Percentiles rank a stretch among this genome's conserved stretches.
phyloP scores from a whole-genome alignment of 805 yeast genomes.

The Saccharomyces paradoxus region DNA sequence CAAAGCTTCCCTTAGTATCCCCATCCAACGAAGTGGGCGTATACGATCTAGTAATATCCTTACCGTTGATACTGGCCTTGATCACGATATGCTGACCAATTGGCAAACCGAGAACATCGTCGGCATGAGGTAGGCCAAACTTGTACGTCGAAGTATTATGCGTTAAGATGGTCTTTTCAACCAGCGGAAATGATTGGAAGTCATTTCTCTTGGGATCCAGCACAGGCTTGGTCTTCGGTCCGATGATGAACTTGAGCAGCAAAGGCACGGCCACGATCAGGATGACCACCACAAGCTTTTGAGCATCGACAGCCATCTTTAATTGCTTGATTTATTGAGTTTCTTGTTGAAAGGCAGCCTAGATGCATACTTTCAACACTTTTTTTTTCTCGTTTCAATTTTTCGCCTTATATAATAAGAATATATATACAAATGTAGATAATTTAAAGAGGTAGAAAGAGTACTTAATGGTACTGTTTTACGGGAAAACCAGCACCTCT shows the following conservation, averaged over 20 bases:
- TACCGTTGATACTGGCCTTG: constrained; percentile 65
- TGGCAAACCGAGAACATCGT: constrained; percentile 77
- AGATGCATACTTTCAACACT: neutral
- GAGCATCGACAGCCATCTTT: constrained; percentile 1
- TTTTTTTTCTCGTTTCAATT: neutral
- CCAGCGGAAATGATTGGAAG: constrained; percentile 72
- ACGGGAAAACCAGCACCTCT: neutral
- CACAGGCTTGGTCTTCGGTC: constrained; percentile 29
- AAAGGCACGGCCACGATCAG: neutral
- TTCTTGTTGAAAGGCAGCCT: neutral
- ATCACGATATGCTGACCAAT: constrained; percentile 90
- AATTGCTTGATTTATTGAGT: neutral
- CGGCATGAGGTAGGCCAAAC: constrained; percentile 69
- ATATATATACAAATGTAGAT: neutral
- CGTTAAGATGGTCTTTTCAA: constrained; percentile 63
- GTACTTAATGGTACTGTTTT: neutral
- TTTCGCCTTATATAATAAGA: neutral
- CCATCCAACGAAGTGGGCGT: constrained; percentile 79
- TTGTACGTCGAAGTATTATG: constrained; percentile 80
- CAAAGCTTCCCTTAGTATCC: constrained; percentile 72
- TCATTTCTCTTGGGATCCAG: constrained; percentile 45
- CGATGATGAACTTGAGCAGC: neutral
- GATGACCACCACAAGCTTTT: neutral
- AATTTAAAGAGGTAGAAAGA: neutral
- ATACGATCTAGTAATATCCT: constrained; percentile 77